Base-by-base conservation (phyloP, 2,329 filamentous ascomycete species). In the Elsinoe arachidis region DNA sequence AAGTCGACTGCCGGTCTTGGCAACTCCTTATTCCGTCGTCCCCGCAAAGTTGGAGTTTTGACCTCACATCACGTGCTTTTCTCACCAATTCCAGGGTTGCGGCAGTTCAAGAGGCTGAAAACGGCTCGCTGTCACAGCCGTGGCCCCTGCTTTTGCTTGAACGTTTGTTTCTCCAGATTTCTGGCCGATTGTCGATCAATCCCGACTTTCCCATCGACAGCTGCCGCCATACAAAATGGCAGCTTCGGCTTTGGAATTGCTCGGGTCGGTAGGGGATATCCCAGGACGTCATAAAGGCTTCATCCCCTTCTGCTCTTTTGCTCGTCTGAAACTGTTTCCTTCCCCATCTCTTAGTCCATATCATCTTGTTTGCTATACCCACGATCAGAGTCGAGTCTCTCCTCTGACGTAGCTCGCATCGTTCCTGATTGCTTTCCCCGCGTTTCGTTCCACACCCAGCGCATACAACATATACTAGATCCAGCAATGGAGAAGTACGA, bases 401-500 rank as follows among this genome's bases (percentile, higher is more conserved):
- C 47, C 47, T 52, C 33, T 52, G 47, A 52, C 33, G 47, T 52
- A 52, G 47, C n/a, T 21, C 21, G 26, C 26, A 10, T 37, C 33
- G 12, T 21, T 39, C 49, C n/a, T 35, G 11, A 19, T 11, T 46
- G 41, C 41, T 23, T 56, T 43, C 43, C 43, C 39, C 43, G 21
- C 55, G 26, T 56, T 38, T 34, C 51, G 21, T 39, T 46, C 34
- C 47, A 19, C 17, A 19, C 17, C 14, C 46, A 34, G 26, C 30
- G 46, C 46, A 51, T 51, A 51, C 26, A 30, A 30, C 26, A 51
- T 35, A 34, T 21, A 34, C 5, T 19, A 34, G 11, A 51, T 9
- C 33, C 53, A 33, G 53, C 37, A 37, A 58, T 66, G 65, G 76
- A 80, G 58, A 78, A 74, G 56, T 85, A 83, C 72, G 84, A 87